A percentile compares a stretch with the other conserved stretches of the same genome.
phyloP scores from a whole-genome alignment of 441 rosid genomes.

The Mallotus japonicus region DNA sequence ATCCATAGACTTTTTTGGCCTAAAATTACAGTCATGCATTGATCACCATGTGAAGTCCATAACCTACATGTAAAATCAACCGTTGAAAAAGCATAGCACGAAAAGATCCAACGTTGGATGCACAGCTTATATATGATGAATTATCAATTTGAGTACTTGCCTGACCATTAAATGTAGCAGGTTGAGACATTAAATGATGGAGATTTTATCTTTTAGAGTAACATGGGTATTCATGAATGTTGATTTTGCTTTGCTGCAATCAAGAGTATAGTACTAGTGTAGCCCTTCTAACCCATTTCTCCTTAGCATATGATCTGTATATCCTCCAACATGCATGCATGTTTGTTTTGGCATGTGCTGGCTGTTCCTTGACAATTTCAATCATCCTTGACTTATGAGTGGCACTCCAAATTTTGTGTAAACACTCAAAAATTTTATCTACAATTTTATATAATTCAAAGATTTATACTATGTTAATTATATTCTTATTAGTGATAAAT shows the following conservation, averaged over 20 bases:
- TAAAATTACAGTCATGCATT: not conserved
- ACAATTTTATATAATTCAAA: too few relatives aligned
- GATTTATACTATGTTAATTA: too few relatives aligned
- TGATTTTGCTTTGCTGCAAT: not conserved
- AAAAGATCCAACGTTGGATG: not conserved
- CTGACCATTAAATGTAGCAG: slow-evolving; percentile 25
- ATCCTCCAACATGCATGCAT: not conserved
- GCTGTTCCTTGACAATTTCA: too few relatives aligned
- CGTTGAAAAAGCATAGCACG: not conserved
- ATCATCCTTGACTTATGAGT: not conserved
- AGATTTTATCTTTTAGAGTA: slow-evolving; percentile 15
- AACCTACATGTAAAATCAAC: not conserved
- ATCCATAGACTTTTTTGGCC: not conserved
- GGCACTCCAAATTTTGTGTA: not conserved
- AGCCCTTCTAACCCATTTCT: not conserved
- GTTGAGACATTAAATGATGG: slow-evolving; percentile 28
- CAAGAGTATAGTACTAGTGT: not conserved
- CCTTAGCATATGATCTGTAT: too few relatives aligned
- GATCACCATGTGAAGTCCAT: not conserved
- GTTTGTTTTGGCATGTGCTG: not conserved
- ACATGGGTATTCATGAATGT: slow-evolving; percentile 15
- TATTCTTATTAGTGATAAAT: too few relatives aligned
- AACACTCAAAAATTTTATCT: too few relatives aligned
- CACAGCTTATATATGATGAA: not conserved
- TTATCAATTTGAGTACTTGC: not conserved